Base-by-base conservation (phyloP, 257 asterid species). In the Forsythia viridissima region DNA sequence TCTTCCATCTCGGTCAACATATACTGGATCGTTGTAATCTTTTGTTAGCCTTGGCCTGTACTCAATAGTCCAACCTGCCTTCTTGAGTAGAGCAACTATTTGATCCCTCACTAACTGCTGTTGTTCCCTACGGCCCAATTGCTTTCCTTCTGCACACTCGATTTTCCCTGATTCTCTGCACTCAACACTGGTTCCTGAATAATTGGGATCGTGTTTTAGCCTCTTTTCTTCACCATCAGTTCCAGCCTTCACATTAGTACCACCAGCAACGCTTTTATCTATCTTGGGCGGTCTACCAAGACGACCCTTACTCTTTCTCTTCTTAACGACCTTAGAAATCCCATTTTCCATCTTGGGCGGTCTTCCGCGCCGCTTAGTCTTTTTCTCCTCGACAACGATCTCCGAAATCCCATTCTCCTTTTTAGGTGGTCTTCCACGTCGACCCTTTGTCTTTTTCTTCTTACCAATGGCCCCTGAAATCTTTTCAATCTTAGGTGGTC, bases 31-130 rank as follows among this genome's bases (percentile, higher is more conserved):
- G 79, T 70, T 80, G 78, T 93, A 93, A 0, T 89, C 92, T 83
- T 71, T 91, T 15, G 80, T 73, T 42, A 10, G 78, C 81, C 99
- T 87, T 82, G 89, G 91, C 82, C 97, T 84, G 82, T 88, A 88
- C 73, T 96, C 91, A 63, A 96, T 79, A 21, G 88, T 89, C 98
- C 99, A 96, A 2, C 99, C 98, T 52, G 94, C 96, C 80, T 87
- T 89, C 72, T 44, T 76, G 44, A 96, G 84, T 88, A 93, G 88
- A 42, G 57, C 78, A 38, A 92, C 76, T 30, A 93, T 93, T 84
- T 90, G 88, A 77, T 91, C 96, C 87, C 96, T 90, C 83, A 92
- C 79, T 61, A 84, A 74, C 83, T 91, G 93, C 83, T 93, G 85
- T 85, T 83, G 92, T 82, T 84, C 91, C 79, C 88, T 88, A 73